Percentiles rank a stretch among this genome's conserved stretches.
Evolutionary conservation across 2,329 filamentous ascomycete species (phyloP).

Genomic region (Parafenestella ontariensis): DNA sequence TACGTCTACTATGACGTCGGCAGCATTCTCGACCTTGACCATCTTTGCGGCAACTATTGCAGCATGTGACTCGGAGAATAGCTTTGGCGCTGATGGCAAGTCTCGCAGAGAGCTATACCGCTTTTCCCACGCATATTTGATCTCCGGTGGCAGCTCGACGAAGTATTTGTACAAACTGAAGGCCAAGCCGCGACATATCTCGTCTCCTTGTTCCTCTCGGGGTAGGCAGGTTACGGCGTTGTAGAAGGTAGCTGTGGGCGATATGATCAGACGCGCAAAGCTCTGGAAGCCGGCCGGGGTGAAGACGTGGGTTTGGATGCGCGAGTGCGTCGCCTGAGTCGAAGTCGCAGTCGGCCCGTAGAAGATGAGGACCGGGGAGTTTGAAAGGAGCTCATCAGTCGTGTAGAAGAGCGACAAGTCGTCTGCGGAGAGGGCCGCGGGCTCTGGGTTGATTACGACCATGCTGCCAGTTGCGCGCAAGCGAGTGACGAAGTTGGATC

Average conservation of each 20-base stretch:
- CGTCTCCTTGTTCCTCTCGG: constrained; percentile 93
- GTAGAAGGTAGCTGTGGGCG: constrained; percentile 90
- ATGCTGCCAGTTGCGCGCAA: constrained; percentile 60
- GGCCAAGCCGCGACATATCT: constrained; percentile 87
- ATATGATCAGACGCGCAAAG: constrained; percentile 90
- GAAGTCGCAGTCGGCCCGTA: constrained; percentile 89
- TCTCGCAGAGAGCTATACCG: constrained; percentile 60
- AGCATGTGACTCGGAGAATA: constrained; percentile 92
- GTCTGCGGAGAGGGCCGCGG: constrained; percentile 78
- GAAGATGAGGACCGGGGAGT: constrained; percentile 86
- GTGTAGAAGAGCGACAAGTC: constrained; percentile 88
- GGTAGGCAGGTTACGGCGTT: constrained; percentile 88
- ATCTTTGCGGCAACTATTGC: constrained; percentile 88
- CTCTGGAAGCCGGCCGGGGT: constrained; percentile 87
- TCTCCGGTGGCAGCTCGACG: constrained; percentile 77
- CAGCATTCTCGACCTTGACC: constrained; percentile 78
- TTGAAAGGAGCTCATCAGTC: constrained; percentile 80
- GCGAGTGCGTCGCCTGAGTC: constrained; percentile 87
- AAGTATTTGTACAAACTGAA: constrained; percentile 97
- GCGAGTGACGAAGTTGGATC: constrained; percentile 38
- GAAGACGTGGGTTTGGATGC: constrained; percentile 93
- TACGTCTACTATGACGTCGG: constrained; percentile 75
- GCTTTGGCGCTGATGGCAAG: constrained; percentile 68
- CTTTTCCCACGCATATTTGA: constrained; percentile 73
- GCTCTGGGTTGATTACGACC: constrained; percentile 81